Evolutionary conservation across 2,329 filamentous ascomycete species (phyloP).

Genomic region (Rosellinia necatrix): DNA sequence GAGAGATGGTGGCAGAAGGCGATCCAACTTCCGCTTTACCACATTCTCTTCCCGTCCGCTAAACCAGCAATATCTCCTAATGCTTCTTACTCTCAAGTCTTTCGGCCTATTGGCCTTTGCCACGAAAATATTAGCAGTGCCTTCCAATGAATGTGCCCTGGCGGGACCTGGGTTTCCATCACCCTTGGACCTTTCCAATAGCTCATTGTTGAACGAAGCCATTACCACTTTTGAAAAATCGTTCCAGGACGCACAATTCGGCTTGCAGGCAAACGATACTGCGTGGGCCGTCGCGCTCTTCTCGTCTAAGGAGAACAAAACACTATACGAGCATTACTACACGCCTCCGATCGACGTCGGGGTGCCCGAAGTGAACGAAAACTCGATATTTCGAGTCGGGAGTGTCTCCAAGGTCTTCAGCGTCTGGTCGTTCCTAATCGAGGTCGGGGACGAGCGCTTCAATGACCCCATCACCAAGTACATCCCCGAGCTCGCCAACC

Average conservation of each 20-base stretch:
- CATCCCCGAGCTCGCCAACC: conserved; percentile 46
- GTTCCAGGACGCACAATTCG: not conserved
- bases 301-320: conserved; percentile 33
- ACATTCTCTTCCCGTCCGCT: not conserved
- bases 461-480: conserved; percentile 48
- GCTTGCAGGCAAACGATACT: conserved; percentile 28
- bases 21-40: not conserved
- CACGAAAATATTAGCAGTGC: not conserved
- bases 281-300: conserved; percentile 37
- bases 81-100: not conserved
- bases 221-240: conserved; percentile 10
- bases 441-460: conserved; percentile 47
- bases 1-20: not conserved
- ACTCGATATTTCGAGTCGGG: conserved; percentile 47
- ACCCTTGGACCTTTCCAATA: conserved; percentile 15
- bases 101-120: not conserved
- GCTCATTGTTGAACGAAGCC: not conserved
- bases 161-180: conserved; percentile 27
- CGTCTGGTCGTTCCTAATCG: conserved; percentile 47
- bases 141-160: conserved; percentile 11
- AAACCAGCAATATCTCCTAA: not conserved
- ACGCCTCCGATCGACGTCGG: conserved; percentile 34
- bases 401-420: conserved; percentile 53
- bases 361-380: conserved; percentile 34
- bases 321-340: conserved; percentile 36